Conservation (phyloP, 2,329 filamentous ascomycete genomes). For the Venturia oleaginea region DNA sequence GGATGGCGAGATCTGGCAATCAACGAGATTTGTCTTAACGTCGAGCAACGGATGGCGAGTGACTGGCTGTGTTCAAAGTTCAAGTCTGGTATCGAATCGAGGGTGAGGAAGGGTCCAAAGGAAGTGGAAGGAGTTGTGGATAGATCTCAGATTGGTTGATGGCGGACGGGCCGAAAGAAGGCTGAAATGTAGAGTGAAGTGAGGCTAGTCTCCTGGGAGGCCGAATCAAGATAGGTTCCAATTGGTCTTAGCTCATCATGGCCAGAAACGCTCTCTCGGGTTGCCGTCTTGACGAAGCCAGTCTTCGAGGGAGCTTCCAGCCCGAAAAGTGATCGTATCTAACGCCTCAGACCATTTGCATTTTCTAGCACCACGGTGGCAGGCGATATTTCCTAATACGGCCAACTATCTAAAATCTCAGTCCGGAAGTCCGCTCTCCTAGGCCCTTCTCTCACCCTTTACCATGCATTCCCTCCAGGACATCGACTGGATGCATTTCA, state of each 20-base stretch:
- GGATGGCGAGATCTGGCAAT: not conserved
- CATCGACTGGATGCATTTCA: not conserved
- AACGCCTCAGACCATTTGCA: slow-evolving; percentile 12
- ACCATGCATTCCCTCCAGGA: slow-evolving; percentile 8
- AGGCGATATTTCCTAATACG: slow-evolving; percentile 12
- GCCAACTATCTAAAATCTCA: slow-evolving; percentile 11
- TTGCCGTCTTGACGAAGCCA: slow-evolving; percentile 5
- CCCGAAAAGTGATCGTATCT: slow-evolving; percentile 6
- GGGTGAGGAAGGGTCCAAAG: not conserved
- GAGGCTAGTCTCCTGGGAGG: slow-evolving; percentile 5
- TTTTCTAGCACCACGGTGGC: slow-evolving; percentile 15
- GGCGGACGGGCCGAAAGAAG: slow-evolving; percentile 6
- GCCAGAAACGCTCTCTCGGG: slow-evolving; percentile 5
- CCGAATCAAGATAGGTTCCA: slow-evolving; percentile 5
- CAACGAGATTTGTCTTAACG: not conserved
- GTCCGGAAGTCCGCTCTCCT: slow-evolving; percentile 6
- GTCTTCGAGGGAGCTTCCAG: not conserved
- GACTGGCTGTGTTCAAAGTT: not conserved
- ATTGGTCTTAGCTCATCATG: not conserved
- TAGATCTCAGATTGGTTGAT: slow-evolving; percentile 9
- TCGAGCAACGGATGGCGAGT: not conserved
- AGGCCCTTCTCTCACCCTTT: slow-evolving; percentile 2
- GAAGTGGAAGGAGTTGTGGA: slow-evolving; percentile 7
- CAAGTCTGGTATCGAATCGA: not conserved
- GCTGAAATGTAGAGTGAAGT: not conserved